Conservation (phyloP, 2,329 filamentous ascomycete genomes). For the Diaporthe sp. region DNA sequence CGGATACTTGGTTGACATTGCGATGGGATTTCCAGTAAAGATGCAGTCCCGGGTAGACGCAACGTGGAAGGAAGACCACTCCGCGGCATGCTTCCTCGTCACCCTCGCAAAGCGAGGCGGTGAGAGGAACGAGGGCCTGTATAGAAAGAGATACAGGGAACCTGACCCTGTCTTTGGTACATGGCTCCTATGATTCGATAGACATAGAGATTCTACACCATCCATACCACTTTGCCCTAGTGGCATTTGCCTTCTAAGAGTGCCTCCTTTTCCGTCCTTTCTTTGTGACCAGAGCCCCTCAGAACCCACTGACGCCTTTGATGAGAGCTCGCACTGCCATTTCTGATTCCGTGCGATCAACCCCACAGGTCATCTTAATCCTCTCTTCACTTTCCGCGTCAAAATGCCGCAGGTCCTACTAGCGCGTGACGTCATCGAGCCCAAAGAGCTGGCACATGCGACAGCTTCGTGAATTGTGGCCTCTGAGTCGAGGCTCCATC, state of each 20-base stretch:
- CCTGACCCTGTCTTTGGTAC: conserved; percentile 30
- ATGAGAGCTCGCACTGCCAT: conserved; percentile 5
- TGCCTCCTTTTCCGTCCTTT: too few species aligned
- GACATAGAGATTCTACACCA: conserved; percentile 39
- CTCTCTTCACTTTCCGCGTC: not conserved
- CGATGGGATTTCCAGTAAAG: conserved; percentile 28
- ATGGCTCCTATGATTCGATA: conserved; percentile 36
- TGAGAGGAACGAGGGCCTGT: conserved; percentile 17
- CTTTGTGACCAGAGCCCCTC: not conserved
- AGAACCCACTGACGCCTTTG: not conserved
- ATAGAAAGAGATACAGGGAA: conserved; percentile 35
- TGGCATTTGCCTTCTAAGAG: conserved; percentile 12
- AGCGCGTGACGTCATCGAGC: conserved; percentile 21
- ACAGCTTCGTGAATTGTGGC: not conserved
- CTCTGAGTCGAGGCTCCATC: conserved; percentile 24
- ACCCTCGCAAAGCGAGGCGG: conserved; percentile 7
- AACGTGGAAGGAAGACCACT: conserved; percentile 24
- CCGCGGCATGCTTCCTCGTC: conserved; percentile 8
- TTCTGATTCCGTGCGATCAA: not conserved
- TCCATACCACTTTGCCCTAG: conserved; percentile 34
- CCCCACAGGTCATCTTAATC: conserved; percentile 30
- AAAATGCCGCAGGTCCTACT: conserved; percentile 20
- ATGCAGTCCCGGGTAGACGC: conserved; percentile 34
- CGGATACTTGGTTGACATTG: conserved; percentile 36
- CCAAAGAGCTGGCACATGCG: conserved; percentile 18